Conservation (phyloP, 768 basidiomycete species). For the Gelatoporia subvermispora region DNA sequence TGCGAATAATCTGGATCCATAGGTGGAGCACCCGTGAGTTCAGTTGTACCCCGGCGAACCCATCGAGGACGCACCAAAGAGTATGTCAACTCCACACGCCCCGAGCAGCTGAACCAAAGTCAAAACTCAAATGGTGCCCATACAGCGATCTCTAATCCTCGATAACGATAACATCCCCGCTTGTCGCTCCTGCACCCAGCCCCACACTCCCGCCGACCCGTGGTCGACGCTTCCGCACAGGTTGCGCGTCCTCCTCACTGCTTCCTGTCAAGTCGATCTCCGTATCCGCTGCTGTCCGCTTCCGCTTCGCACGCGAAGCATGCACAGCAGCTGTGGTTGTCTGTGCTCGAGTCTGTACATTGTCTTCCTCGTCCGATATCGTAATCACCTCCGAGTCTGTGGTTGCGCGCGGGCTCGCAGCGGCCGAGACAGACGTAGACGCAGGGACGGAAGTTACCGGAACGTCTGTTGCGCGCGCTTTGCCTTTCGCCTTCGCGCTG, state of each 20-base stretch:
- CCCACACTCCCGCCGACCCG: not conserved
- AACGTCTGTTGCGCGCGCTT: slow-evolving; percentile 1
- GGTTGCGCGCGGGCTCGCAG: slow-evolving; percentile 4
- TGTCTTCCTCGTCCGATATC: slow-evolving; percentile 23
- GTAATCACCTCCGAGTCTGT: slow-evolving; percentile 13
- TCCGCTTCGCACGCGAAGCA: slow-evolving; percentile 14
- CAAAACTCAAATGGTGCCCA: too few species aligned
- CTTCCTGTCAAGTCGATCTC: slow-evolving; percentile 1
- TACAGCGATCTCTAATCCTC: slow-evolving; percentile 15
- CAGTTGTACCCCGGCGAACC: too few species aligned
- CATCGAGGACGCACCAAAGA: too few species aligned
- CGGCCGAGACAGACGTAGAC: not conserved
- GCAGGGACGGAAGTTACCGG: not conserved
- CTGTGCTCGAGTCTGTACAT: slow-evolving; percentile 4
- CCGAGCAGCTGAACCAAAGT: too few species aligned
- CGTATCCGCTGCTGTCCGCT: slow-evolving; percentile 11
- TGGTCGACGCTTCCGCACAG: not conserved
- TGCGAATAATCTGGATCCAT: too few species aligned
- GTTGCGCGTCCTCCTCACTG: slow-evolving; percentile 2
- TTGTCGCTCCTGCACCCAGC: not conserved
- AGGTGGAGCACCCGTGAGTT: too few species aligned
- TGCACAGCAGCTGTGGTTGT: not conserved
- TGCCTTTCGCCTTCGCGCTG: slow-evolving; percentile 10
- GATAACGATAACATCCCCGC: slow-evolving; percentile 23
- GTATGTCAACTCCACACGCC: too few species aligned